Evolutionary conservation across 2,329 filamentous ascomycete species (phyloP).

Genomic region (Camptophora hylomeconis): DNA sequence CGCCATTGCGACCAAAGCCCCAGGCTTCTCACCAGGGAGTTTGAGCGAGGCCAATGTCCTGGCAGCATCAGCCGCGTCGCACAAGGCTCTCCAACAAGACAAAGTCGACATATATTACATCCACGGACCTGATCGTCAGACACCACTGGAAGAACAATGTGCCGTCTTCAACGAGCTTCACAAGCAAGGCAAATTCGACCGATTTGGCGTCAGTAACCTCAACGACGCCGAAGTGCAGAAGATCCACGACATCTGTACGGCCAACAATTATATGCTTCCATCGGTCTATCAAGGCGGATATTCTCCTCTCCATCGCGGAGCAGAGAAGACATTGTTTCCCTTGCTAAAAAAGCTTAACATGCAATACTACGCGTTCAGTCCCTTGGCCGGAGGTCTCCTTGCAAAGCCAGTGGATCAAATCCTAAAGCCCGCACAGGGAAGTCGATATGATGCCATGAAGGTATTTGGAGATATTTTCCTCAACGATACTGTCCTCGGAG

Average conservation of each 20-base stretch:
- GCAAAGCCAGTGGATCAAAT: slow-evolving; percentile 19
- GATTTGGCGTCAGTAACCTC: slow-evolving; percentile 27
- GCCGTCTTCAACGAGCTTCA: slow-evolving; percentile 22
- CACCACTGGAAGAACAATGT: slow-evolving; percentile 25
- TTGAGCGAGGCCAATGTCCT: slow-evolving; percentile 6
- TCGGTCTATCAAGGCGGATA: slow-evolving; percentile 28
- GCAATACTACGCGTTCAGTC: slow-evolving; percentile 17
- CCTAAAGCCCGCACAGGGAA: slow-evolving; percentile 17
- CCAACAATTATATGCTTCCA: slow-evolving; percentile 23
- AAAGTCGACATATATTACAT: slow-evolving; percentile 25
- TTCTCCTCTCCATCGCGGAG: slow-evolving; percentile 23
- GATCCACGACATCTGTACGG: slow-evolving; percentile 23
- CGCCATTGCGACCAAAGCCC: slow-evolving; percentile 12
- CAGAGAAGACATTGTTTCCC: slow-evolving; percentile 24
- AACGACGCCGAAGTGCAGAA: slow-evolving; percentile 18
- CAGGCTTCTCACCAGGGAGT: slow-evolving; percentile 6
- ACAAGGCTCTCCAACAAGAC: slow-evolving; percentile 5
- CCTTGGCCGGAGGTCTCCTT: slow-evolving; percentile 23
- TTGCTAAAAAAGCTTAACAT: slow-evolving; percentile 21
- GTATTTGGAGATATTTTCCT: slow-evolving; percentile 17
- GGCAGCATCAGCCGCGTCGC: slow-evolving; percentile 2
- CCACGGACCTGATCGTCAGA: slow-evolving; percentile 23
- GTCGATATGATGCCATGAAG: slow-evolving; percentile 18
- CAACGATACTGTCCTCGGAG: slow-evolving; percentile 19
- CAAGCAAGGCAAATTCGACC: slow-evolving; percentile 19